Evolutionary conservation across 176 grass and related monocot species (phyloP).

Genomic region (Panicum miliaceum): DNA sequence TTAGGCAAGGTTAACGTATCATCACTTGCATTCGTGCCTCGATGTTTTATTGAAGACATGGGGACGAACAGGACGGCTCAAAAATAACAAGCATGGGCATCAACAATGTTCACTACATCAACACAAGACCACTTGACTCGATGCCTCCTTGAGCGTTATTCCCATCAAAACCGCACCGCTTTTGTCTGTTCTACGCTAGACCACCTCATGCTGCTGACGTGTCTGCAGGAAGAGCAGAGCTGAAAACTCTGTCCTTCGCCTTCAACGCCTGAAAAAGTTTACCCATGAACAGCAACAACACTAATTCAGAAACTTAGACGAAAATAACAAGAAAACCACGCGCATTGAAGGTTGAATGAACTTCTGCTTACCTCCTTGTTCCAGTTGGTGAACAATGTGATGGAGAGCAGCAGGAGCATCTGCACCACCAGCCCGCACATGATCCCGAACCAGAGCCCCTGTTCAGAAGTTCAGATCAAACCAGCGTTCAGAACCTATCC

Average conservation of each 20-base stretch:
- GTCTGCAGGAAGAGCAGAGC: neutral
- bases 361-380: neutral
- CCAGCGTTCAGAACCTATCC: neutral
- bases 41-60: neutral
- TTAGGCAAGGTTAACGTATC: neutral
- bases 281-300: neutral
- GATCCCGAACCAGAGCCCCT: conserved; percentile 18
- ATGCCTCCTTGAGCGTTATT: neutral
- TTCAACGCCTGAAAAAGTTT: neutral
- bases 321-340: neutral
- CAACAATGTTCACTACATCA: neutral
- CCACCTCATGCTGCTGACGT: neutral
- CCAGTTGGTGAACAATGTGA: conserved; percentile 3
- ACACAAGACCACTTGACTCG: neutral
- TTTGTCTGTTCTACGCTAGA: neutral
- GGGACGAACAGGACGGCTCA: neutral
- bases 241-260: neutral
- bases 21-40: neutral
- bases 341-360: neutral
- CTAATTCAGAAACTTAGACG: neutral
- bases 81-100: neutral
- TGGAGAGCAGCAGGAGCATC: neutral
- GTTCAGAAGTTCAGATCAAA: neutral
- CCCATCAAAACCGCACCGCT: neutral
- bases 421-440: neutral